These are phyloP conservation scores for Typha latifolia DNA, from an alignment of 176 grass and related monocot genomes.

Conservation along the genomic window DNA sequence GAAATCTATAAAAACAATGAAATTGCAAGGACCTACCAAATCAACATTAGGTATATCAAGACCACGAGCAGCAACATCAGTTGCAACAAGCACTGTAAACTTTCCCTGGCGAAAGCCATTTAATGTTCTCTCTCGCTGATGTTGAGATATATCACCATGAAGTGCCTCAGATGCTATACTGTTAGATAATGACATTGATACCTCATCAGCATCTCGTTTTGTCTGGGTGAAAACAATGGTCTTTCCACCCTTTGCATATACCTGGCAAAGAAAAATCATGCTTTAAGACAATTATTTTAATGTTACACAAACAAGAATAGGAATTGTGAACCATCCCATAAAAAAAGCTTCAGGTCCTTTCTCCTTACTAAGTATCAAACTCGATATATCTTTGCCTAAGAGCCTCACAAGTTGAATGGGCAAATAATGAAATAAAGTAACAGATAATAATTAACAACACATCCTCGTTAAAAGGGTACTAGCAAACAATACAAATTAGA, in stretches of 20 bases:
- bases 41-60: conserved; percentile 99
- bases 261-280: conserved; percentile 26
- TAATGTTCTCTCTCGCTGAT: conserved; percentile 95
- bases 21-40: conserved; percentile 49
- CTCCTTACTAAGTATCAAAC: background rate
- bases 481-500: background rate
- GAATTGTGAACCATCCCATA: background rate
- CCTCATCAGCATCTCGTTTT: conserved; percentile 90
- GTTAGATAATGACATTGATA: conserved; percentile 66
- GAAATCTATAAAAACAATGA: background rate
- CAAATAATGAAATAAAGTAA: background rate
- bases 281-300: background rate
- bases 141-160: conserved; percentile 97
- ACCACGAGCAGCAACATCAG: conserved; percentile 94
- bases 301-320: background rate
- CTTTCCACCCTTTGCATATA: conserved; percentile 98
- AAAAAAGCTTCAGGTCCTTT: background rate
- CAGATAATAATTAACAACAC: background rate
- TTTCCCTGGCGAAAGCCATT: conserved; percentile 94
- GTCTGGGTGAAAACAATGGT: conserved; percentile 95
- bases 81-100: conserved; percentile 95
- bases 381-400: background rate
- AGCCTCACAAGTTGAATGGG: background rate
- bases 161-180: conserved; percentile 97
- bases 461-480: background rate